phyloP scores from a whole-genome alignment of 352 stramenopile genomes.

The Phytophthora niederhauseri region DNA sequence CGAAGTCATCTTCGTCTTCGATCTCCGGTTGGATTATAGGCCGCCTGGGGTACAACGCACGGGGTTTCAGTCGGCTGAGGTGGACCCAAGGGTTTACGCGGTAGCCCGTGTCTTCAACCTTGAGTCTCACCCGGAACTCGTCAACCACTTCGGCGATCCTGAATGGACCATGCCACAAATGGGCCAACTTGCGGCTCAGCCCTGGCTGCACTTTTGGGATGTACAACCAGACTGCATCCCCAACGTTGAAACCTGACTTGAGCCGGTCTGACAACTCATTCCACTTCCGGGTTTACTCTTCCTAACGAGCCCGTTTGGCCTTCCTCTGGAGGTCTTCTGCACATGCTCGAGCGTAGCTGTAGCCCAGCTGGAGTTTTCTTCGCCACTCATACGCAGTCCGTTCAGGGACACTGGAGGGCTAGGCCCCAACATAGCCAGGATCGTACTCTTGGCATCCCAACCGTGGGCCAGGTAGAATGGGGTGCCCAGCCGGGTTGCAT shows the following conservation, averaged over 20 bases:
- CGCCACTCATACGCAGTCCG: constrained; percentile 11
- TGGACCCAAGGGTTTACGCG: too few relatives aligned
- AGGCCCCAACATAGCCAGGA: not conserved
- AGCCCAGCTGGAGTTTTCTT: constrained; percentile 7
- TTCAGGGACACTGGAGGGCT: not conserved
- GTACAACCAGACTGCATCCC: not conserved
- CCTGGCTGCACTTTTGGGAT: too few relatives aligned
- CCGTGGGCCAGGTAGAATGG: not conserved
- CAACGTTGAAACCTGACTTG: not conserved
- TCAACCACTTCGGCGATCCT: too few relatives aligned
- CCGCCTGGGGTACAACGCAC: too few relatives aligned
- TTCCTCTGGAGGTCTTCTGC: constrained; percentile 3
- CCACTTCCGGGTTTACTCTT: not conserved
- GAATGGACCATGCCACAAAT: too few relatives aligned
- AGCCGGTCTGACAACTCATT: not conserved
- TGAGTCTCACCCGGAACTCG: too few relatives aligned
- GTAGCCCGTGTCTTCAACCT: too few relatives aligned
- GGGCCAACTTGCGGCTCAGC: too few relatives aligned
- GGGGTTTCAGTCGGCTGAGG: too few relatives aligned
- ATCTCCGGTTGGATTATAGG: too few relatives aligned
- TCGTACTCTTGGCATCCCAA: not conserved
- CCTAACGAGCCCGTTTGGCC: not conserved
- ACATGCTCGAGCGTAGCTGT: constrained; percentile 13
- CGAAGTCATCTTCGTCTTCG: too few relatives aligned
- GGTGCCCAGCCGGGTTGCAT: not conserved